Evolutionary conservation across 768 basidiomycete species (phyloP).

Genomic region (Dentipellis fragilis): DNA sequence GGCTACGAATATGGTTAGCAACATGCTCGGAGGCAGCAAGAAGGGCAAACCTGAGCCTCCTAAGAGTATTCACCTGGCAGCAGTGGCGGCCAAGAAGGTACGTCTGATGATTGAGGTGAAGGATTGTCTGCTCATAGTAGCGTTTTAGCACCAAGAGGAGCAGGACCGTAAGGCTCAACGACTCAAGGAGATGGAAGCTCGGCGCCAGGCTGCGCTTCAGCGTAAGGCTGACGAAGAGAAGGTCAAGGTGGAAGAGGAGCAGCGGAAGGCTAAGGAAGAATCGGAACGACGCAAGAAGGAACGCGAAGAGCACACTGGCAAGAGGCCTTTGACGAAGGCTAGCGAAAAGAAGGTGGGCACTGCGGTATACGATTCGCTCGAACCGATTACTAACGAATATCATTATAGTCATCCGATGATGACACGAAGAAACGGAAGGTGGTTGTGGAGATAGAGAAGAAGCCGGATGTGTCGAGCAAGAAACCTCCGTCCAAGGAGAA

Average conservation of each 20-base stretch:
- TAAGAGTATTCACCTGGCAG: constrained; percentile 76
- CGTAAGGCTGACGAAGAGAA: constrained; percentile 77
- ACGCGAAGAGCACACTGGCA: constrained; percentile 67
- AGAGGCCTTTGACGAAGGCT: constrained; percentile 42
- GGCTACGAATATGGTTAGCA: constrained; percentile 59
- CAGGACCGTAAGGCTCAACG: constrained; percentile 67
- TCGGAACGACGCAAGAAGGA: constrained; percentile 73
- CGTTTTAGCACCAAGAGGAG: constrained; percentile 76
- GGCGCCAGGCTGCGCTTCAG: constrained; percentile 61
- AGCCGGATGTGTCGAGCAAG: constrained; percentile 35
- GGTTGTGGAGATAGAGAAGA: constrained; percentile 28
- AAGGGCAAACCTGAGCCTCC: constrained; percentile 61
- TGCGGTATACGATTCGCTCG: background rate
- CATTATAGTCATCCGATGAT: constrained; percentile 50
- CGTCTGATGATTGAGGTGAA: constrained; percentile 9
- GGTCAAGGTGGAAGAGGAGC: constrained; percentile 49
- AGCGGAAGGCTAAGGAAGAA: constrained; percentile 64
- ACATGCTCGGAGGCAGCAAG: constrained; percentile 53
- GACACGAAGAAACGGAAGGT: constrained; percentile 63
- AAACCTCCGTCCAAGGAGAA: constrained; percentile 49
- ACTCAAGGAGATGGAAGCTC: constrained; percentile 73
- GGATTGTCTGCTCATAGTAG: background rate
- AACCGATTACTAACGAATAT: background rate
- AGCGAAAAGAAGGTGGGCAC: constrained; percentile 45
- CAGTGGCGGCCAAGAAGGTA: constrained; percentile 83